These are phyloP conservation scores for Phialophora expanda DNA, from an alignment of 2,329 filamentous ascomycete genomes.

Conservation along the genomic window DNA sequence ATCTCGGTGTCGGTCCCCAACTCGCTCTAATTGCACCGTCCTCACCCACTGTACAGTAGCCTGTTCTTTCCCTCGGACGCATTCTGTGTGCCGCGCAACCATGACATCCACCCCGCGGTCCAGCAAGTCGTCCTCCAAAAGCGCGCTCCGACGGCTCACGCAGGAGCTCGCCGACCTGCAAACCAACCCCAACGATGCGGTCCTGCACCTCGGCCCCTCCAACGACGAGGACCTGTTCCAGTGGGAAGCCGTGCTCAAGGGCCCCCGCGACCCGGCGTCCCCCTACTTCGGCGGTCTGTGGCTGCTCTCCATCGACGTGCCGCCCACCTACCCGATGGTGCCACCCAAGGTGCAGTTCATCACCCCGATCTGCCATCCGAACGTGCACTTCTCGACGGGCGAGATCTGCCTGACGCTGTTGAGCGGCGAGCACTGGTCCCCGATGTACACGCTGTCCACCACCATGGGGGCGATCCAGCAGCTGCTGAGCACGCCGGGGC, in stretches of 20 bases:
- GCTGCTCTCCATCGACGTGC: constrained; percentile 78
- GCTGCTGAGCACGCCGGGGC: constrained; percentile 52
- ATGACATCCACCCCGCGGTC: constrained; percentile 19
- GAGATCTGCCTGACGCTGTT: constrained; percentile 95
- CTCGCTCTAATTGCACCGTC: too few relatives aligned
- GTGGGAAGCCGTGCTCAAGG: constrained; percentile 66
- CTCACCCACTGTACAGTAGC: neutral
- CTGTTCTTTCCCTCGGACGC: neutral
- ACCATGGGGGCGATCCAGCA: constrained; percentile 55
- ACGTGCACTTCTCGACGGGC: constrained; percentile 74
- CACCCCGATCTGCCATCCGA: constrained; percentile 86
- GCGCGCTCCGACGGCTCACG: constrained; percentile 63
- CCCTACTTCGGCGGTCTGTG: constrained; percentile 70
- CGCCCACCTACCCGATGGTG: constrained; percentile 75
- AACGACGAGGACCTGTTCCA: constrained; percentile 63
- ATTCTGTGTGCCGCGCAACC: neutral
- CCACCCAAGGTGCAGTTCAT: constrained; percentile 79
- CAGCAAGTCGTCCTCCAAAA: constrained; percentile 29
- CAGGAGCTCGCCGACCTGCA: constrained; percentile 66
- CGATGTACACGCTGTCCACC: constrained; percentile 75
- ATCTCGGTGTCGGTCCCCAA: neutral
- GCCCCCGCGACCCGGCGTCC: constrained; percentile 48
- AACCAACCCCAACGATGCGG: constrained; percentile 60
- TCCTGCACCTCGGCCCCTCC: constrained; percentile 62
- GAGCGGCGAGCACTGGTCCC: constrained; percentile 74